Evolutionary conservation across 139 green algal species (phyloP), one percentile per base, ranked within the genome.

Genomic region (Penium margaritaceum): DNA sequence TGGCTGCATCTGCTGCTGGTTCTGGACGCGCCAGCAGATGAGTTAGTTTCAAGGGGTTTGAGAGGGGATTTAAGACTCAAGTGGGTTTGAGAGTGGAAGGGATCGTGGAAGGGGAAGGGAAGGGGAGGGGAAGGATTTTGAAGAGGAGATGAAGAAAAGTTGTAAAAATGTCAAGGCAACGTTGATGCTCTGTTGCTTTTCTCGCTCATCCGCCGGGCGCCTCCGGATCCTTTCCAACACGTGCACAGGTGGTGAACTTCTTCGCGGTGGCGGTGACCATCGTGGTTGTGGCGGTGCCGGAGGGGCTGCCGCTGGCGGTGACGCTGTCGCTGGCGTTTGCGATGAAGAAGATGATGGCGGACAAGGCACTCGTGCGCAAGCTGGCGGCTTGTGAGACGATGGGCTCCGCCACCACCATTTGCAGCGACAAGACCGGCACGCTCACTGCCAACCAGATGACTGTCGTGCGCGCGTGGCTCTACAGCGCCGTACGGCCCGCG

Each of bases 361-460:
- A 98, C 83, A 95, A 97, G 77, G 91, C 90, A 63, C 90, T 95
- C 75, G 90, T 95, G 74, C 82, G 89, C 38, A 85, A 91, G 44
- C 80, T 93, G 29, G 85, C 85, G 29, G 88, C 90, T 12, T 94
- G 89, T 51, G 94, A 99, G 79, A 99, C 94, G 35, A 99, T 99
- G 94, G 94, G 94, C 39, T 92, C 91, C 36, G 92, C 94, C 36
- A 98, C 92, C 15, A 88, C 91, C 74, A 98, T 99, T 76, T 97
- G 92, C 88, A 92, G 85, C 2, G 94, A 99, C 85, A 99, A 99
- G 86, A 95, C 88, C 2, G 92, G 92, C 41, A 98, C 92, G 29
- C 84, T 98, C 43, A 99, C 94, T 1, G 88, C 96, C 77, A 99
- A 99, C 83, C 84, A 90, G 70, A 98, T 98, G 94, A 98, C 93